These are phyloP conservation scores for Kwoniella bestiolae DNA, from an alignment of 768 basidiomycete species.

Conservation along the genomic window DNA sequence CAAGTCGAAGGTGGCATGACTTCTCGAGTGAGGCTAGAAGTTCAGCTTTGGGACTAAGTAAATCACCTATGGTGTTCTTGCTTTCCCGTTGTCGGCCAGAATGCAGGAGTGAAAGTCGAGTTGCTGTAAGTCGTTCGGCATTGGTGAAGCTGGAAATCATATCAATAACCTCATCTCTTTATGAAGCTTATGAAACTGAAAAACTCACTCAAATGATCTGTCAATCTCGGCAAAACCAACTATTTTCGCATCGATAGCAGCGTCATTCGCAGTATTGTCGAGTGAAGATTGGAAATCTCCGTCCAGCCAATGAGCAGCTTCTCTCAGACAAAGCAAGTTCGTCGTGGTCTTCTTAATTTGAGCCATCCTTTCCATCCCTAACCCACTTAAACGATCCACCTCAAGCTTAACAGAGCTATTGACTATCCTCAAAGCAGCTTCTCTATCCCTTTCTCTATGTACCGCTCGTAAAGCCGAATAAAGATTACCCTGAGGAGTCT, in stretches of 20 bases:
- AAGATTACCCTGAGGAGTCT: constrained; percentile 65
- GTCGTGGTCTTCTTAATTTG: constrained; percentile 72
- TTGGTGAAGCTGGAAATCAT: constrained; percentile 66
- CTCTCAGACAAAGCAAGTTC: constrained; percentile 78
- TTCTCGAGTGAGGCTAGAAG: constrained; percentile 69
- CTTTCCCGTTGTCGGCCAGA: constrained; percentile 69
- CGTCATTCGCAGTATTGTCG: constrained; percentile 2
- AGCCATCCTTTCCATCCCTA: constrained; percentile 78
- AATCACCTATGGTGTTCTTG: constrained; percentile 68
- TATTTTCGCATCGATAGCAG: background rate
- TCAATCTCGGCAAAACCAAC: constrained; percentile 13
- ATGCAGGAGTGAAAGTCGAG: constrained; percentile 77
- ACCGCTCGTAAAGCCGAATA: constrained; percentile 80
- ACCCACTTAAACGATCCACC: constrained; percentile 66
- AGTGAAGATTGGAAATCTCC: constrained; percentile 22
- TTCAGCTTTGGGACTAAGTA: constrained; percentile 64
- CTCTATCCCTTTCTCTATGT: constrained; percentile 73
- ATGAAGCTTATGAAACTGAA: background rate
- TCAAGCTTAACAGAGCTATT: constrained; percentile 65
- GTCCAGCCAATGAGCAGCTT: constrained; percentile 69
- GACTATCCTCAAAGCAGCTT: constrained; percentile 62
- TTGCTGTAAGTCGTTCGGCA: constrained; percentile 77
- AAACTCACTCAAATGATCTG: constrained; percentile 30
- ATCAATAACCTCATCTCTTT: background rate
- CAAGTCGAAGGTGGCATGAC: constrained; percentile 69